Base-by-base conservation (phyloP, 1,284 basidiomycete genomes). In the Ganoderma lucidum region DNA sequence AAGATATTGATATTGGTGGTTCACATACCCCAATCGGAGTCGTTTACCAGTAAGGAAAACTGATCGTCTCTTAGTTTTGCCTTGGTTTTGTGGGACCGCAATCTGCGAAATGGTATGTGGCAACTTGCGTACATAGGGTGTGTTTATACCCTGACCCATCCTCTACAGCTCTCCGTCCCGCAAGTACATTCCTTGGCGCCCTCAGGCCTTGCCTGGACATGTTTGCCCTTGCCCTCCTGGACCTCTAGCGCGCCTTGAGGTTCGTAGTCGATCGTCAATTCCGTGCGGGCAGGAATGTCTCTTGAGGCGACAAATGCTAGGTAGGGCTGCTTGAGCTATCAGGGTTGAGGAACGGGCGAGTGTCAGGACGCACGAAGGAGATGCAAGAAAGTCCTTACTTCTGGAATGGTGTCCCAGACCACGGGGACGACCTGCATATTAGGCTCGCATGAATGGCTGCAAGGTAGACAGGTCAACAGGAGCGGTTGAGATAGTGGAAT, bases 191-290 rank as follows among this genome's bases (percentile, higher is more conserved):
- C 53, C 15, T 65, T 69, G 17, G 71, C 70, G 9, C 75, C 75
- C 2, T 65, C 64, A 6, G 73, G 69, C 12, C 53, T 60, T 42
- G 56, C 60, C 44, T 48, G 32, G 44, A 75, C 77, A 4, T 75
- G 76, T 64, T 80, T 81, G 12, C 75, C 76, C 65, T 80, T 80
- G 10, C 71, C 71, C 41, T 77, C 74, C 42, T 69, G 70, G 3
- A 71, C 60, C 67, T 76, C 79, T 8, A 78, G 30, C 74, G 76
- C 23, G 4, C 73, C 75, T 35, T 75, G 69, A 0, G 91, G 89
- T 71, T 88, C 81, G 72, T 92, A 92, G 75, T 92, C 89, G 35
- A 92, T 84, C 0, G 87, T 88, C 3, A 92, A 83, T 70, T 93
- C 91, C 3, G 82, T 85, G 42, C 81, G 77, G 0, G 85, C 82